phyloP scores from a whole-genome alignment of 768 basidiomycete genomes.

The Pisolithus marmoratus region DNA sequence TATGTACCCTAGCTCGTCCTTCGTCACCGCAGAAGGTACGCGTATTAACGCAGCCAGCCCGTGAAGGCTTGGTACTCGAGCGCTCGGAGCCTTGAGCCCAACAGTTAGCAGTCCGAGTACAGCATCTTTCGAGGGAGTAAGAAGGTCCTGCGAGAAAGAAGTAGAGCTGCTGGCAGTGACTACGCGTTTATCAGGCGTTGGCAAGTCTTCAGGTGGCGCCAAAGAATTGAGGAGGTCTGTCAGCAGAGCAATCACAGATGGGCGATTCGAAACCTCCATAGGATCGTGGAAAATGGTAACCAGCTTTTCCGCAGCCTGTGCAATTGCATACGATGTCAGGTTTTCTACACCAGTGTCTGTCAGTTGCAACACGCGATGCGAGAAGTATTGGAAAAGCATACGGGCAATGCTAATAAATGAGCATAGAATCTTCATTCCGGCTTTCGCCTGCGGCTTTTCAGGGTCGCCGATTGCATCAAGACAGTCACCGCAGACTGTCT shows the following conservation, averaged over 20 bases:
- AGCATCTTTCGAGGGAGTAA: constrained; percentile 69
- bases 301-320: constrained; percentile 70
- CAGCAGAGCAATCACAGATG: constrained; percentile 61
- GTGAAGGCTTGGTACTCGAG: constrained; percentile 55
- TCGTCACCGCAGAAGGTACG: constrained; percentile 54
- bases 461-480: constrained; percentile 77
- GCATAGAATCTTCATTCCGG: constrained; percentile 80
- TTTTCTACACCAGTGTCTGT: constrained; percentile 42
- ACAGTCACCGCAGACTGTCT: constrained; percentile 76
- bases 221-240: constrained; percentile 55
- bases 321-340: constrained; percentile 60
- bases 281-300: constrained; percentile 69
- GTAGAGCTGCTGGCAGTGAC: constrained; percentile 31
- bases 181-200: background rate
- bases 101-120: constrained; percentile 59
- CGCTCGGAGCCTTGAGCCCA: constrained; percentile 47
- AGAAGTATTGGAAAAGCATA: constrained; percentile 33
- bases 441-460: constrained; percentile 88
- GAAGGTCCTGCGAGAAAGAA: constrained; percentile 12
- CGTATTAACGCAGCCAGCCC: constrained; percentile 64
- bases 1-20: constrained; percentile 73
- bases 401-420: constrained; percentile 74
- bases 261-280: constrained; percentile 60
- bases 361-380: background rate
- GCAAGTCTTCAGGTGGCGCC: background rate